Percentiles rank a stretch among this genome's conserved stretches.
phyloP scores from a whole-genome alignment of 78 protist species.

The Corallochytrium limacisporum region DNA sequence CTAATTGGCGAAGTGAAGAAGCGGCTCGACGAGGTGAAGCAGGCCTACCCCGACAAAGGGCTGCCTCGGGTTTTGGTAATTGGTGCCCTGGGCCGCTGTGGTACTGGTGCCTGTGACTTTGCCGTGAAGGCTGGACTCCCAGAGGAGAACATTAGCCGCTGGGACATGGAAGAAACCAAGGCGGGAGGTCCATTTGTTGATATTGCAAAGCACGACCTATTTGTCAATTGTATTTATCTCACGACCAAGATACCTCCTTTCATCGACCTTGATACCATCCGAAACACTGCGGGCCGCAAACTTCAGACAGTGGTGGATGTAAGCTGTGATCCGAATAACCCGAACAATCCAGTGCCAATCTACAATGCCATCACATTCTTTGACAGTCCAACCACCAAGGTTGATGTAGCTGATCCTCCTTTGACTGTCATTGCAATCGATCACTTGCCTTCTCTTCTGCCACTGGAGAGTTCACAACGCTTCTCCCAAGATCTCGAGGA shows the following conservation, averaged over 20 bases:
- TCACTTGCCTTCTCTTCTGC: conserved; percentile 29
- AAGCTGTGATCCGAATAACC: conserved; percentile 49
- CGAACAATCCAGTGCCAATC: conserved; percentile 57
- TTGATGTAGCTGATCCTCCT: neutral
- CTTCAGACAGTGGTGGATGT: conserved; percentile 42
- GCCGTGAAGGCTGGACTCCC: conserved; percentile 26
- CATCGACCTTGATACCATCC: conserved; percentile 21
- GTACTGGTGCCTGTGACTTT: conserved; percentile 47
- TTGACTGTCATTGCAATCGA: conserved; percentile 18
- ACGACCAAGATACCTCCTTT: conserved; percentile 44
- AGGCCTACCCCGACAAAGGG: neutral
- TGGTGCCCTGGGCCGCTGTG: conserved; percentile 73
- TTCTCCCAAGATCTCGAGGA: conserved; percentile 3
- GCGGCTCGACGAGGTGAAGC: neutral
- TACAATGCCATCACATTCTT: conserved; percentile 37
- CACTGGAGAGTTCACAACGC: conserved; percentile 3
- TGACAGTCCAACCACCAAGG: neutral
- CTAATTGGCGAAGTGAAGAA: neutral
- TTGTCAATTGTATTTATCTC: conserved; percentile 68
- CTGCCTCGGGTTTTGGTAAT: conserved; percentile 37
- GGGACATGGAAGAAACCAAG: conserved; percentile 67
- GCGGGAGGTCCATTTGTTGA: conserved; percentile 66
- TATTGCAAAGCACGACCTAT: conserved; percentile 34
- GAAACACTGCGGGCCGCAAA: neutral
- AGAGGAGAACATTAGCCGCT: conserved; percentile 12